Evolutionary conservation across 306 rosid genomes (phyloP).

Genomic region (Echinosophora koreensis): DNA sequence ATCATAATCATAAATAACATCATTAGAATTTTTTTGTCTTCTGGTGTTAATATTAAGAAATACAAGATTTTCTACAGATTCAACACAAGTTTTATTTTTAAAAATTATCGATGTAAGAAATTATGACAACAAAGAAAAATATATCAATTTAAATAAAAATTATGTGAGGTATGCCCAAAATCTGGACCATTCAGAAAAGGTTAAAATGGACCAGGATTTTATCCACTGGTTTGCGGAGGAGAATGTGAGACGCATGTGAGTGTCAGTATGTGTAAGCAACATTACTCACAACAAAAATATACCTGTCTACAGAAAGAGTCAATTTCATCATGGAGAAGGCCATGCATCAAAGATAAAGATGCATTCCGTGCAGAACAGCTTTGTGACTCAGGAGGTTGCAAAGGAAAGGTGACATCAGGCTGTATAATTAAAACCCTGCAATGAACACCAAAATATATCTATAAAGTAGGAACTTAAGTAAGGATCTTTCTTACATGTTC

Average conservation of each 20-base stretch:
- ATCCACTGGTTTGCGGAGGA: conserved; percentile 35
- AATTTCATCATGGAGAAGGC: conserved; percentile 82
- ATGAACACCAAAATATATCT: conserved; percentile 40
- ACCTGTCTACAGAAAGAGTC: conserved; percentile 86
- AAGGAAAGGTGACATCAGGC: conserved; percentile 91
- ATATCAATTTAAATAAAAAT: not conserved
- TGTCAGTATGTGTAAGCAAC: conserved; percentile 27
- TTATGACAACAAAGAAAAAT: conserved; percentile 6
- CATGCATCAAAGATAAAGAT: conserved; percentile 74
- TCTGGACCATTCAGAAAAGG: not conserved
- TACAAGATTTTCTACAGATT: conserved; percentile 32
- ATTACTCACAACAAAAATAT: conserved; percentile 27
- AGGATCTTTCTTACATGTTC: conserved; percentile 76
- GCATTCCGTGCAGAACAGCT: conserved; percentile 66
- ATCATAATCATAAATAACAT: conserved; percentile 44
- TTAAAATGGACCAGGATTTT: conserved; percentile 24
- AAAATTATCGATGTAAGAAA: conserved; percentile 15
- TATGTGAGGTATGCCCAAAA: conserved; percentile 12
- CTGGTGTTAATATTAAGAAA: conserved; percentile 25
- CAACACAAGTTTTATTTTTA: conserved; percentile 36
- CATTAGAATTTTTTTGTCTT: conserved; percentile 37
- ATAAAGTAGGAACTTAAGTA: conserved; percentile 26
- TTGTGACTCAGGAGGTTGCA: conserved; percentile 76
- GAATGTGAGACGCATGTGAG: conserved; percentile 1
- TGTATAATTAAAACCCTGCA: conserved; percentile 55